A percentile compares a stretch with the other conserved stretches of the same genome.
These are phyloP conservation scores for Favolaschia claudopus DNA, from an alignment of 768 basidiomycete genomes.

Conservation along the genomic window DNA sequence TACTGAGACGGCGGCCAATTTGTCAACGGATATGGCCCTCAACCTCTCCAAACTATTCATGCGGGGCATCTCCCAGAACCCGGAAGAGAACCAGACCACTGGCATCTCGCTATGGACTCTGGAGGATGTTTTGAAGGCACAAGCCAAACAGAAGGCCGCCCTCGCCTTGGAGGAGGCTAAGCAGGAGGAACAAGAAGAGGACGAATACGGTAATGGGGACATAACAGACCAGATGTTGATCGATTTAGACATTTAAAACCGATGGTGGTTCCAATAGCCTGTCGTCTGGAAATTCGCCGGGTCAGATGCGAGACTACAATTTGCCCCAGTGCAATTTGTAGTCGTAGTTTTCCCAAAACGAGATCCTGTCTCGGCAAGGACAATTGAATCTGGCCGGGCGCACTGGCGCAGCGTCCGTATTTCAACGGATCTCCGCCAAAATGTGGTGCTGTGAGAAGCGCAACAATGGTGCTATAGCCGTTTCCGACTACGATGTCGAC, in stretches of 20 bases:
- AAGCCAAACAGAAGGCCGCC: conserved; percentile 81
- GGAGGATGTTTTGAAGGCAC: conserved; percentile 88
- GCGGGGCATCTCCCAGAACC: conserved; percentile 98
- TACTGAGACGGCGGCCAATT: conserved; percentile 95
- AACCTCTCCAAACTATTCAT: conserved; percentile 96
- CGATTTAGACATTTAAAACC: conserved; percentile 57
- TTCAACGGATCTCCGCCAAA: no score
- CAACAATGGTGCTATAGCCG: no score
- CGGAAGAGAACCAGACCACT: conserved; percentile 94
- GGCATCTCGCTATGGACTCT: conserved; percentile 95
- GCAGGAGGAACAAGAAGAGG: conserved; percentile 52
- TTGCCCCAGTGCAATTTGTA: no score
- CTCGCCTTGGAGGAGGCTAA: conserved; percentile 61
- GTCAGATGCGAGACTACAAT: no score
- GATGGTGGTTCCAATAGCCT: not conserved
- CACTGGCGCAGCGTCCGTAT: no score
- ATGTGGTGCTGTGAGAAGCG: no score
- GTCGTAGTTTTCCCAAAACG: no score
- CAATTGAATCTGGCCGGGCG: no score
- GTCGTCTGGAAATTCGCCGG: no score
- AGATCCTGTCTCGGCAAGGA: no score
- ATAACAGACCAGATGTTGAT: conserved; percentile 69
- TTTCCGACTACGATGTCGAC: not conserved
- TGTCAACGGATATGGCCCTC: conserved; percentile 98
- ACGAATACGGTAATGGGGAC: conserved; percentile 75